Conservation (phyloP, 1,139 yeast species). For the Magnusiomyces magnusii region DNA sequence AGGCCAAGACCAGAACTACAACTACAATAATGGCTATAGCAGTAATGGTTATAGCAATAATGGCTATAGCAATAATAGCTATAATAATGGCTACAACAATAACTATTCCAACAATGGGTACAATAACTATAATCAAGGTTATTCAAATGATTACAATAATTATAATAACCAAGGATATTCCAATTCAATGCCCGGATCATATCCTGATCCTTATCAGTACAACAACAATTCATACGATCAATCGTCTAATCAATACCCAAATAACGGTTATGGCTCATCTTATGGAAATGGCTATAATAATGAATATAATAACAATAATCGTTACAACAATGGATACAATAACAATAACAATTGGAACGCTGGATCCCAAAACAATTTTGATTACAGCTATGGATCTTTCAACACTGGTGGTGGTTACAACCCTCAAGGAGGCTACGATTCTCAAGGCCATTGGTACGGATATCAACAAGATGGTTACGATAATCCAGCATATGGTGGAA, state of each 20-base stretch:
- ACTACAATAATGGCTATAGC: not conserved
- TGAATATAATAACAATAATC: not conserved
- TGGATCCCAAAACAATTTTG: not conserved
- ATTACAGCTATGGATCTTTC: not conserved
- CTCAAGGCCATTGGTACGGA: not conserved
- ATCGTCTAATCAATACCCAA: too few relatives aligned
- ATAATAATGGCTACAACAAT: not conserved
- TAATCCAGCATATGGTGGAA: conserved; percentile 3
- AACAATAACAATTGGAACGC: not conserved
- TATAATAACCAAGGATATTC: not conserved
- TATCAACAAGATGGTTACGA: conserved; percentile 1
- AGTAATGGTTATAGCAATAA: not conserved
- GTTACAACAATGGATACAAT: not conserved
- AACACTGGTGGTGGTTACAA: not conserved
- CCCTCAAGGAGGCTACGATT: conserved; percentile 1
- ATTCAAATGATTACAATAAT: not conserved
- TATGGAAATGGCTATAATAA: not conserved
- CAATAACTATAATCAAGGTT: not conserved
- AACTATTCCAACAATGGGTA: not conserved
- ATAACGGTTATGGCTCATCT: not conserved
- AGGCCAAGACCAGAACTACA: conserved; percentile 11
- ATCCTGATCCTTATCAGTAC: too few relatives aligned
- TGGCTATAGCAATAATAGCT: not conserved
- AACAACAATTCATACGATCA: not conserved
- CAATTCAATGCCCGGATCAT: too few relatives aligned